Evolutionary conservation across 1,284 basidiomycete species (phyloP), one percentile per base, ranked within the genome.

Genomic region (Chondrostereum purpureum): DNA sequence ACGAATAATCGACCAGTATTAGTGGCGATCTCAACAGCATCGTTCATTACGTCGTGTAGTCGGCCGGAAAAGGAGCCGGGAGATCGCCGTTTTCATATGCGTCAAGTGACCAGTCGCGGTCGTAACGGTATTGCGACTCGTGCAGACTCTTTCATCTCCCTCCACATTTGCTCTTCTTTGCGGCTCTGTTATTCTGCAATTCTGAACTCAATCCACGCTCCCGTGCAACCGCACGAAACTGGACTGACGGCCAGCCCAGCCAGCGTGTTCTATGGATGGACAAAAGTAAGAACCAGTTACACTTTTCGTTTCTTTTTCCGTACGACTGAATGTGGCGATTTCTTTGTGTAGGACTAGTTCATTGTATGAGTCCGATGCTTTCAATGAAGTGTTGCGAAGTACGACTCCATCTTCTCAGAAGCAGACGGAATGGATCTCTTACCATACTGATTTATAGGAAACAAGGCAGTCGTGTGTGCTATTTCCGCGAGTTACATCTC

Each of bases 391-490:
- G 60, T 70, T 88, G 55, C 78, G 80, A 71, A 70, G 84, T 86
- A 73, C 51, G 65, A 42, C 33, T 21, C 11, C n/a, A n/a, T 45
- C 42, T 37, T 42, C 47, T 46, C 41, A 49, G 39, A n/a, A 16
- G 17, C 5, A 13, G 17, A 19, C 22, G 18, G 13, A 18, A 5
- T 13, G 39, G 22, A 39, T 37, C 50, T 47, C n/a, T n/a, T n/a
- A n/a, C 16, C 47, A 33, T 22, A 36, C 40, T 52, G 44, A 49
- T 34, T 39, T 33, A 37, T 27, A 88, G 86, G 71, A 53, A 82
- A 90, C 67, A 89, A 88, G 66, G 81, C 87, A 27, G 81, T 87
- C 59, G 84, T 84, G 42, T 88, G 84, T 61, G 87, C 88, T 43
- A 73, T 89, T 53, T 80, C 83, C 43, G 87, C 87, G 47, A 88